A percentile compares a stretch with the other conserved stretches of the same genome.
Conservation (phyloP, 1,284 basidiomycete genomes). For the Limonomyces culmigenus region DNA sequence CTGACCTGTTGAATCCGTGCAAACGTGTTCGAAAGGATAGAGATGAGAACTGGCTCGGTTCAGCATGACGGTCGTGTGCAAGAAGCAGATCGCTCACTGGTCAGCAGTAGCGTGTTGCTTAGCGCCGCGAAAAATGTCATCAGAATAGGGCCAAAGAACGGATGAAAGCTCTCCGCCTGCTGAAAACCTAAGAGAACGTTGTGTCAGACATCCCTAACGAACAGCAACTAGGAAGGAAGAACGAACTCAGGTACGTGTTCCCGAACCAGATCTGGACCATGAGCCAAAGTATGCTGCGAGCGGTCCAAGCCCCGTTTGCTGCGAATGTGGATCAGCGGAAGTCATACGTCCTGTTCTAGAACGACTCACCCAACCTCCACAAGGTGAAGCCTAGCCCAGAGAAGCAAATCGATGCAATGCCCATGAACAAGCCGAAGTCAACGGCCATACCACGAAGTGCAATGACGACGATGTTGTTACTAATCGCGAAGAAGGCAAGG, state of each 20-base stretch:
- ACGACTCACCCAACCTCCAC: constrained; percentile 47
- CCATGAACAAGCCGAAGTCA: constrained; percentile 76
- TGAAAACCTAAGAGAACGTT: no score
- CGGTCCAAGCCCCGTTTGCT: constrained; percentile 41
- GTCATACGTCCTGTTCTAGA: background rate
- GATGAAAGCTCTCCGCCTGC: constrained; percentile 65
- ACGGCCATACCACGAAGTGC: constrained; percentile 60
- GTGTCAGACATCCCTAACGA: no score
- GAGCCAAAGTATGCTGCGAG: constrained; percentile 61
- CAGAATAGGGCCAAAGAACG: constrained; percentile 69
- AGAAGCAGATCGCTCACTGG: constrained; percentile 34
- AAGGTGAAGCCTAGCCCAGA: constrained; percentile 76
- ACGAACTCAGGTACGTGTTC: constrained; percentile 56
- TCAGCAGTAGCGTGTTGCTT: constrained; percentile 64
- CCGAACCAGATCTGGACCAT: constrained; percentile 79
- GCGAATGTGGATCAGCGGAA: constrained; percentile 3
- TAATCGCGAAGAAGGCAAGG: constrained; percentile 74
- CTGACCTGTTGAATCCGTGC: no score
- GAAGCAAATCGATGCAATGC: constrained; percentile 70
- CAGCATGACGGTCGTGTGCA: background rate
- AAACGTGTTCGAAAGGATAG: constrained; percentile 75
- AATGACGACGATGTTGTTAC: constrained; percentile 69
- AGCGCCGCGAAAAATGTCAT: constrained; percentile 76
- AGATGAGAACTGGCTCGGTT: constrained; percentile 54
- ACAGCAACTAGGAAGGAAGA: no score